phyloP scores from a whole-genome alignment of 768 basidiomycete species.

The Exidia glandulosa region DNA sequence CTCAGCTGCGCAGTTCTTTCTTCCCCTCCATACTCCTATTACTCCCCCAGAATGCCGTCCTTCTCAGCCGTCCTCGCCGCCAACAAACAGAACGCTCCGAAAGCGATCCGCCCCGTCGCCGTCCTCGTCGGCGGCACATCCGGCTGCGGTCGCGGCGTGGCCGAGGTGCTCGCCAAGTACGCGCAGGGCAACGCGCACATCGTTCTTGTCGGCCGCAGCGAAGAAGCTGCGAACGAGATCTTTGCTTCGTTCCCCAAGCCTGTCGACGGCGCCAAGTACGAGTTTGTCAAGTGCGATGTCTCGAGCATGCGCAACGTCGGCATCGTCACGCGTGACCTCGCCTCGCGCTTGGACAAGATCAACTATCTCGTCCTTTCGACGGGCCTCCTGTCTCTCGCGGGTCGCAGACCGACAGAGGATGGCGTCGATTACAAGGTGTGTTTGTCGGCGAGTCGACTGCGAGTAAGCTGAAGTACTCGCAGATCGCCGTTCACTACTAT shows the following conservation, averaged over 20 bases:
- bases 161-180: conserved; percentile 31
- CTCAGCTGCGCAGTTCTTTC: too few species aligned
- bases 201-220: conserved; percentile 41
- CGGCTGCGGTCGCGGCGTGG: conserved; percentile 33
- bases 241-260: conserved; percentile 28
- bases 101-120: conserved; percentile 15
- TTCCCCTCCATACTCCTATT: too few species aligned
- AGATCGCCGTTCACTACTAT: conserved; percentile 38
- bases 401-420: conserved; percentile 32
- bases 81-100: conserved; percentile 17
- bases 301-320: conserved; percentile 42
- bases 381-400: conserved; percentile 28
- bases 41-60: conserved; percentile 20
- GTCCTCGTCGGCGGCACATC: conserved; percentile 25
- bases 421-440: conserved; percentile 28
- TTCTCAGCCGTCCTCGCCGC: conserved; percentile 19
- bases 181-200: conserved; percentile 41
- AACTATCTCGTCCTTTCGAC: conserved; percentile 43
- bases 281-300: conserved; percentile 43
- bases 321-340: conserved; percentile 20
- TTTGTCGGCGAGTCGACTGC: not conserved
- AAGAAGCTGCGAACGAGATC: conserved; percentile 33
- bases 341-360: conserved; percentile 28
- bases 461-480: not conserved
- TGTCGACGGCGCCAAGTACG: conserved; percentile 18